A percentile compares a stretch with the other conserved stretches of the same genome.
Conservation (phyloP, 2,329 filamentous ascomycete genomes). For the Fusarium illudens region DNA sequence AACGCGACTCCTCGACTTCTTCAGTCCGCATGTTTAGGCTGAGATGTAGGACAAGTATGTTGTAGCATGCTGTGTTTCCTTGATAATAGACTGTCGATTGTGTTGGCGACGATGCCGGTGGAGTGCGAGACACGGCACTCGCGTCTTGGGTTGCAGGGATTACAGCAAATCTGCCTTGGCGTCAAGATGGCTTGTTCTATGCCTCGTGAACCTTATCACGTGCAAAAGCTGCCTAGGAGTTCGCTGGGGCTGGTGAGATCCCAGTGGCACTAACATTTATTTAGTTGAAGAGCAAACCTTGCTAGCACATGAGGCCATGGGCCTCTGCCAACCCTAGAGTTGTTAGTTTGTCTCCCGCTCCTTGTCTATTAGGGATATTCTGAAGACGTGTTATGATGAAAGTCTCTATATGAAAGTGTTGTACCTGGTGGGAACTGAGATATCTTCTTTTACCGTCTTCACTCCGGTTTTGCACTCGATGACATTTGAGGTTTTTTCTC, state of each 20-base stretch:
- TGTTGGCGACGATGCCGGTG: background rate
- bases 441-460: background rate
- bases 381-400: background rate
- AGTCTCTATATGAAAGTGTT: background rate
- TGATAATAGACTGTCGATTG: background rate
- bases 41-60: background rate
- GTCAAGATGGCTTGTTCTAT: background rate
- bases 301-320: background rate
- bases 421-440: fast-evolving
- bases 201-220: background rate
- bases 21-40: background rate
- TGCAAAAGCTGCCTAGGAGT: background rate
- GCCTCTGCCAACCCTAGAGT: background rate
- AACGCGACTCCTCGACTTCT: background rate
- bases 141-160: background rate
- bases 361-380: background rate
- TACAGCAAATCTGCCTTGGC: background rate
- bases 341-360: background rate
- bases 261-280: background rate
- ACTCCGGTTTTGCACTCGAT: background rate
- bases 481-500: too few species aligned
- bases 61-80: background rate
- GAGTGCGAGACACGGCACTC: background rate
- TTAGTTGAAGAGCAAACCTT: background rate
- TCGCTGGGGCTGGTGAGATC: background rate